Evolutionary conservation across 2,329 filamentous ascomycete species (phyloP).

Genomic region (Dactylella cylindrospora): DNA sequence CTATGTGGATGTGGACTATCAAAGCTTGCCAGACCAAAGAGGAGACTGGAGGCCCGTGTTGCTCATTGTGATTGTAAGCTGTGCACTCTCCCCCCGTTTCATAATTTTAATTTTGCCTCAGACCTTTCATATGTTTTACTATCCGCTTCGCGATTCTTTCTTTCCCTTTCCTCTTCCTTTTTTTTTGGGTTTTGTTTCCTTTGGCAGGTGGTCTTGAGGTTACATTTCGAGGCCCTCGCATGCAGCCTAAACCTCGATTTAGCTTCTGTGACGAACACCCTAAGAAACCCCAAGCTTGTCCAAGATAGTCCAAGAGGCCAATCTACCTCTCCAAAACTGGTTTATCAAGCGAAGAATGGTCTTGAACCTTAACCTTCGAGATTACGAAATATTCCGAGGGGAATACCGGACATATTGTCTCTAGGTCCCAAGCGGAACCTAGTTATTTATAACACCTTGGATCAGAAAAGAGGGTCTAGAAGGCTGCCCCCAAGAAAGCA

Average conservation of each 20-base stretch:
- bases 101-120: background rate
- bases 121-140: background rate
- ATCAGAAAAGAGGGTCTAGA: too few species aligned
- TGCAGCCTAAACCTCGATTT: too few species aligned
- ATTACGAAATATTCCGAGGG: conserved; percentile 24
- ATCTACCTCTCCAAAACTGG: conserved; percentile 1
- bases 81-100: background rate
- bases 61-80: conserved; percentile 32
- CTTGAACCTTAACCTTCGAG: conserved; percentile 1
- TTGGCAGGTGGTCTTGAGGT: conserved; percentile 19
- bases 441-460: conserved; percentile 35
- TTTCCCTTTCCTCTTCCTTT: conserved; percentile 1
- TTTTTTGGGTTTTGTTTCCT: background rate
- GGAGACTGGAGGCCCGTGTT: conserved; percentile 42
- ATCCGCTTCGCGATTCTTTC: background rate
- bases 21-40: conserved; percentile 40
- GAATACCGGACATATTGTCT: too few species aligned
- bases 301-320: conserved; percentile 14
- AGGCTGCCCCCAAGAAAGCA: too few species aligned
- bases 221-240: conserved; percentile 19
- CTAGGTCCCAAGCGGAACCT: conserved; percentile 12
- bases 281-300: too few species aligned
- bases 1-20: conserved; percentile 33
- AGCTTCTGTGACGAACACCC: too few species aligned
- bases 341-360: conserved; percentile 7